Base-by-base conservation (phyloP, 306 rosid genomes). In the Dryas octopetala region DNA sequence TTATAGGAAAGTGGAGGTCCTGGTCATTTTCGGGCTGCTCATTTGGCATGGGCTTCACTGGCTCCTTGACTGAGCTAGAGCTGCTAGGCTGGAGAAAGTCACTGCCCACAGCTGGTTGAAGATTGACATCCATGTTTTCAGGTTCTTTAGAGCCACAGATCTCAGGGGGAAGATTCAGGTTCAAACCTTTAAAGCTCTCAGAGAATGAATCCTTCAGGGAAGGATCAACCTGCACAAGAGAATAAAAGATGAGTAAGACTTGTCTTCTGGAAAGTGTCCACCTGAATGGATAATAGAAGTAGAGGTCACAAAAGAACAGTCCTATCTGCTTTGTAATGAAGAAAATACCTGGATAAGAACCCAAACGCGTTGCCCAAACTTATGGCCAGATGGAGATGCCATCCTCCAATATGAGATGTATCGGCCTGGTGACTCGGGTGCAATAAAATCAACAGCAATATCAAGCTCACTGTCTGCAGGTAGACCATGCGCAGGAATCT, bases 341-440 rank as follows among this genome's bases (percentile, higher is more conserved):
- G 15, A 68, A 58, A 72, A 47, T 81, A 96, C 99, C 93, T 84
- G 91, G 73, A 96, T 84, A 60, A 84, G 86, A 62, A 92, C 98
- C 99, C 99, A 96, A 69, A 92, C 91, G 74, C 93, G 92, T 59
- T 96, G 97, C 52, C 99, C 99, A 86, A 90, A 96, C 76, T 60
- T 84, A 57, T 88, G 88, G 49, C 97, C 98, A 45, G 92, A 78
- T 2, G 91, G 88, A 65, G 91, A 70, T 66, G 90, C 79, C 97
- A 92, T 79, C 85, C 82, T 88, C 99, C 99, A 96, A 75, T 92
- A 84, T 48, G 99, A 92, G 70, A 84, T 67, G 81, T 92, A 92
- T 60, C 79, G 93, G 51, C 99, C 99, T 66, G 93, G 93, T 28
- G 73, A 62, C 68, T 57, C 71, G 14, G 97, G 99, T 2, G 98